Conservation (phyloP, 345 rosid species). For the Angophora floribunda region DNA sequence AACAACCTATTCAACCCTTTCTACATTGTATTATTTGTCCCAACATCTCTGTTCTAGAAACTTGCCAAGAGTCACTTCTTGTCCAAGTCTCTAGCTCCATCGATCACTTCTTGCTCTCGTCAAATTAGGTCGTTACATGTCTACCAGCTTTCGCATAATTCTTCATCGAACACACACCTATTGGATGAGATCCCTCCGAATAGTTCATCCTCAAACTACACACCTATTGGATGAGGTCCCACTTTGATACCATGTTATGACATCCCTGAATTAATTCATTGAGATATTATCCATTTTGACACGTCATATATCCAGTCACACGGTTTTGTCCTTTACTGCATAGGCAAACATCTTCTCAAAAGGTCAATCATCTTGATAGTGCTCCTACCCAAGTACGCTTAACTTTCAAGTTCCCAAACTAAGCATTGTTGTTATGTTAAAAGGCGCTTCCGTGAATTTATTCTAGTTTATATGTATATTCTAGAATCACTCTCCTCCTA, state of each 20-base stretch:
- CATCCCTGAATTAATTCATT: accelerated
- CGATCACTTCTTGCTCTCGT: accelerated
- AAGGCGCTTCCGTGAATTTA: accelerated
- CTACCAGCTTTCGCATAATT: accelerated
- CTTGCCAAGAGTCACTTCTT: accelerated
- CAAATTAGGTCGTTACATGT: accelerated
- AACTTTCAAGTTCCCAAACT: too few species aligned
- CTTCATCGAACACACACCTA: accelerated
- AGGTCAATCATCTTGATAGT: too few species aligned
- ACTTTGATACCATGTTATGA: not conserved
- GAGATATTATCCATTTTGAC: accelerated
- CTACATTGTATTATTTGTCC: accelerated
- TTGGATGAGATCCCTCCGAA: too few species aligned
- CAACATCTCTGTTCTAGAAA: too few species aligned
- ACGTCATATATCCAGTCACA: accelerated
- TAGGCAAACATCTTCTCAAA: too few species aligned
- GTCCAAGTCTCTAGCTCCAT: accelerated
- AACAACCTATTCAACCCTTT: too few species aligned
- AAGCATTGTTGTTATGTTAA: too few species aligned
- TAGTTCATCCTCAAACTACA: accelerated
- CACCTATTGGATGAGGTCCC: too few species aligned
- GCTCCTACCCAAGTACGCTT: too few species aligned
- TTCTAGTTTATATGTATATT: accelerated
- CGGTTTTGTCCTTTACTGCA: too few species aligned
- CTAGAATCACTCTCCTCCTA: accelerated